Percentiles rank a stretch among this genome's conserved stretches.
Evolutionary conservation across 495 filamentous ascomycete species (phyloP).

Genomic region (Daldinia childiae): DNA sequence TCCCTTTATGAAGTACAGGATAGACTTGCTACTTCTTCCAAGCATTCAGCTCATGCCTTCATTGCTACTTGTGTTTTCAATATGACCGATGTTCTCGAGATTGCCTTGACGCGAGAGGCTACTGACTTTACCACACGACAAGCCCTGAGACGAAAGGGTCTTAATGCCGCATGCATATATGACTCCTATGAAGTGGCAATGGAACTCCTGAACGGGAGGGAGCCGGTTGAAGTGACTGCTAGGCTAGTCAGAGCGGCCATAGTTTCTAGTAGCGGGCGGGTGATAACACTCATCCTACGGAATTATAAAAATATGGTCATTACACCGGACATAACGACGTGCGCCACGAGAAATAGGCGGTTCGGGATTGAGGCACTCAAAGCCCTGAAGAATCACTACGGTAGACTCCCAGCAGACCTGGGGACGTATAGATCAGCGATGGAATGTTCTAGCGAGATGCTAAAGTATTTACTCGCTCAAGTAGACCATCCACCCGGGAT

Average conservation of each 20-base stretch:
- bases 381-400: not conserved
- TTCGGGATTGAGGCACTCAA: not conserved
- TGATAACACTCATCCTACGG: not conserved
- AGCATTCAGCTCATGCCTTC: not conserved
- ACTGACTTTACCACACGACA: not conserved
- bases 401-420: not conserved
- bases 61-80: not conserved
- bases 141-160: not conserved
- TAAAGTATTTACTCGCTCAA: not conserved
- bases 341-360: not conserved
- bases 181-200: slow-evolving; percentile 1
- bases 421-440: not conserved
- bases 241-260: not conserved
- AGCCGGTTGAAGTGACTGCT: not conserved
- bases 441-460: not conserved
- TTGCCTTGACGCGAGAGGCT: not conserved
- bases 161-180: not conserved
- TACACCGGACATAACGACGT: not conserved
- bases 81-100: not conserved
- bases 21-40: too few relatives aligned
- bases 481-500: not conserved
- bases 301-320: not conserved
- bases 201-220: not conserved
- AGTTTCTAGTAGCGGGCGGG: not conserved
- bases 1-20: too few relatives aligned